phyloP scores from a whole-genome alignment of 805 yeast species.

The Pachysolen tannophilus region DNA sequence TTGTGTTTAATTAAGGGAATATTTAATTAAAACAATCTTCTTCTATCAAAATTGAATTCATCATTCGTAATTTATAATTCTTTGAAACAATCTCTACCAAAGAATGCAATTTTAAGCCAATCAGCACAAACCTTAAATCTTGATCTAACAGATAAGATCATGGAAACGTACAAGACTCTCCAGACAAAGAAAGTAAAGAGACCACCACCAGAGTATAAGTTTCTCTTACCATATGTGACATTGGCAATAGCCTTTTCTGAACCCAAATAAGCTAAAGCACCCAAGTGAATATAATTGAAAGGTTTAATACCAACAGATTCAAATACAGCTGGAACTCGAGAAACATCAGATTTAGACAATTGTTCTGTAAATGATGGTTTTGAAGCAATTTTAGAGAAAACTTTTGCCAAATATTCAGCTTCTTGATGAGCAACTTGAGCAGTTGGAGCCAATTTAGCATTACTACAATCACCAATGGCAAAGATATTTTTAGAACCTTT shows the following conservation, averaged over 20 bases:
- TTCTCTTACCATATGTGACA: constrained; percentile 48
- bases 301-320: constrained; percentile 23
- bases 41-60: no score
- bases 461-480: constrained; percentile 50
- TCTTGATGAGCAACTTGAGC: constrained; percentile 54
- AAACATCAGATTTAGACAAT: constrained; percentile 26
- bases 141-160: constrained; percentile 47
- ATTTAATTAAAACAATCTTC: no score
- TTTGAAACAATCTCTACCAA: constrained; percentile 49
- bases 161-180: constrained; percentile 47
- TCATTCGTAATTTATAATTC: constrained; percentile 26
- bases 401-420: constrained; percentile 38
- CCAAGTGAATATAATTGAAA: constrained; percentile 42
- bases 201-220: constrained; percentile 40
- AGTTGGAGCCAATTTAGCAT: constrained; percentile 48
- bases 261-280: constrained; percentile 49
- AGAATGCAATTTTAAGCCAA: constrained; percentile 42
- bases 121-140: constrained; percentile 44
- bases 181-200: constrained; percentile 45
- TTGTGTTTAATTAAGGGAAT: no score
- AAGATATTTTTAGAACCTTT: constrained; percentile 40
- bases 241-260: constrained; percentile 52
- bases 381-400: constrained; percentile 34
- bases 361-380: constrained; percentile 33
- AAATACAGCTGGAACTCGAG: constrained; percentile 3